A percentile compares a stretch with the other conserved stretches of the same genome.
Conservation (phyloP, 805 yeast genomes). For the Saccharomycopsis oosterbeekiorum region DNA sequence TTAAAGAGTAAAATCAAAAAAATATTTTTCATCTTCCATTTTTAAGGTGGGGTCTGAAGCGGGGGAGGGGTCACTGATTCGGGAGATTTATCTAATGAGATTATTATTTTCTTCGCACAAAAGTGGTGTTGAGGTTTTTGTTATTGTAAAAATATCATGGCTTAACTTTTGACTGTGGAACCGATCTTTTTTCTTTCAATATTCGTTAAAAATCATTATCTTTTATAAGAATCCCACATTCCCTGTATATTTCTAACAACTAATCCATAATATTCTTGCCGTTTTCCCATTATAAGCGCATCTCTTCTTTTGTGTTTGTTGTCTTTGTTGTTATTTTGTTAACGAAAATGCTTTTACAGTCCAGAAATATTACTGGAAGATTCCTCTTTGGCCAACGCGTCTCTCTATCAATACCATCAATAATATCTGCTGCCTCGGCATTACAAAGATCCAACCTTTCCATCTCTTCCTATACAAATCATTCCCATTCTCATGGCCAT, state of each 20-base stretch:
- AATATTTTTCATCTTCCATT: neutral
- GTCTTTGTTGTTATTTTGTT: neutral
- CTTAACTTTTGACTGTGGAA: neutral
- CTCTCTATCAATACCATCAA: neutral
- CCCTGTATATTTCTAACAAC: no score
- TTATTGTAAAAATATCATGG: neutral
- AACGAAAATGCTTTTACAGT: neutral
- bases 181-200: neutral
- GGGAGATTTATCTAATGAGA: no score
- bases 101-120: no score
- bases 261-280: no score
- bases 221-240: no score
- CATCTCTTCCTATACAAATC: neutral
- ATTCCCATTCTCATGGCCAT: conserved; percentile 22
- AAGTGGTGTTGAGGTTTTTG: no score
- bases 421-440: neutral
- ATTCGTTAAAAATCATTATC: neutral
- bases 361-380: neutral
- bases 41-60: neutral
- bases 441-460: neutral
- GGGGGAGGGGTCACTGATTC: neutral
- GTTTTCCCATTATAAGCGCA: no score
- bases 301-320: neutral
- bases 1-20: neutral
- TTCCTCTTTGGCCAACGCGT: neutral